Evolutionary conservation across 208 protist genomes (phyloP), one percentile per base, ranked within the genome.

Genomic region (Porcisia hertigi): DNA sequence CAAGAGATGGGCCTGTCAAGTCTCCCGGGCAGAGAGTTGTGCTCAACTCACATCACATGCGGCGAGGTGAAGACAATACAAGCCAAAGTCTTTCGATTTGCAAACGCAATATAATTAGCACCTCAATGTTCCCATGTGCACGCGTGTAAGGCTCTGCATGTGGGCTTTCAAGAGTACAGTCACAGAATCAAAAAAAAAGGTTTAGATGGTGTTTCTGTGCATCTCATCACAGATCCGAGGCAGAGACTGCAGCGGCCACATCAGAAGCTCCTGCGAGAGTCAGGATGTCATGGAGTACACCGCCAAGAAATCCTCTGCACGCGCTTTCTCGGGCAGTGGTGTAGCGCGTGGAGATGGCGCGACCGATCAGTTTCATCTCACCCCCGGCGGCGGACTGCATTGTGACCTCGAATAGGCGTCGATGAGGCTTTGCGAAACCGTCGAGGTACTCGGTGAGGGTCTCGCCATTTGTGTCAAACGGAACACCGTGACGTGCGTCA

Each of bases 401-500:
- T 1, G 89, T 86, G 49, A 97, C 93, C 55, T 97, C 93, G 73
- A 94, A 97, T 2, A 97, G 73, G 0, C 91, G 83, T 16, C 65
- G 49, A 70, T 95, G 92, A 8, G 86, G 75, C 20, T 69, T 64
- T 11, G 73, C 43, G 54, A 97, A 86, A 23, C 75, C 64, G 58
- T 94, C 82, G 5, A 97, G 72, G 75, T 89, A 92, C 20, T 77
- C 74, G 0, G 73, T 45, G 8, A 92, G 69, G 9, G 87, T 59
- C 64, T 87, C 80, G 0, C 92, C 92, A 45, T 91, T 75, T 1
- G 90, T 91, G 43, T 84, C 75, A 34, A 97, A 84, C 1, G 93
- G 93, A 30, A 97, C 80, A 18, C 93, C 93, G 65, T 94, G 88
- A 9, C 93, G 85, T 53, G 89, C 86, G 70, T 97, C 91, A 3